Percentiles rank a stretch among this genome's conserved stretches.
Evolutionary conservation across 179 eudicot genomes (phyloP).

Genomic region (Patellifolia procumbens): DNA sequence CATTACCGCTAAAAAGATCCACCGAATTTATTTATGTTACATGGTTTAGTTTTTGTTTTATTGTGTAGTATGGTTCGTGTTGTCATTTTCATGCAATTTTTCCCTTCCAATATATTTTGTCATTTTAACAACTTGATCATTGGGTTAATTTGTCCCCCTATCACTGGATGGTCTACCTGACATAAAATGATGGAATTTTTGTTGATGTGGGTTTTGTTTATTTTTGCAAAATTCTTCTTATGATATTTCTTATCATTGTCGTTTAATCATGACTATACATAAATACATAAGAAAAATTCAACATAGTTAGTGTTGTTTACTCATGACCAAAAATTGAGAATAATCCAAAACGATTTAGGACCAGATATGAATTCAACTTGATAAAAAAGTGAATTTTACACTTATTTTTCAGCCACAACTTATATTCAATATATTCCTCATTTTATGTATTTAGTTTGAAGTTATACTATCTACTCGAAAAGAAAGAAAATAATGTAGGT

Average conservation of each 20-base stretch:
- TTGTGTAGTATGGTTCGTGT: not conserved
- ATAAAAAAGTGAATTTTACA: not conserved
- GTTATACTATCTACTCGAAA: no score
- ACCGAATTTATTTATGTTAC: not conserved
- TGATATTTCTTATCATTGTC: constrained; percentile 25
- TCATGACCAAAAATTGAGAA: not conserved
- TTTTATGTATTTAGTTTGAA: no score
- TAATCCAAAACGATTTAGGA: not conserved
- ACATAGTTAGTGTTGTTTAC: not conserved
- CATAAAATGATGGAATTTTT: not conserved
- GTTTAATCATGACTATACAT: constrained; percentile 3
- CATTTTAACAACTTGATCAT: constrained; percentile 16
- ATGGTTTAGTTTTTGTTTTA: not conserved
- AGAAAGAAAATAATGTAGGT: no score
- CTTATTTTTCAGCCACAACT: no score
- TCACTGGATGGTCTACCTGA: constrained; percentile 15
- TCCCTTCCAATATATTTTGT: not conserved
- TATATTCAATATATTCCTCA: no score
- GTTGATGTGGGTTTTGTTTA: not conserved
- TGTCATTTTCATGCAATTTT: constrained; percentile 35
- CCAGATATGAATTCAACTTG: not conserved
- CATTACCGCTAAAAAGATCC: no score
- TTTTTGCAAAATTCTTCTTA: not conserved
- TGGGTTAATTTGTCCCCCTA: constrained; percentile 22
- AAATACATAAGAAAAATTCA: not conserved